These are phyloP conservation scores for Boletus tylopilopsis DNA, from an alignment of 768 basidiomycete genomes.

Conservation along the genomic window DNA sequence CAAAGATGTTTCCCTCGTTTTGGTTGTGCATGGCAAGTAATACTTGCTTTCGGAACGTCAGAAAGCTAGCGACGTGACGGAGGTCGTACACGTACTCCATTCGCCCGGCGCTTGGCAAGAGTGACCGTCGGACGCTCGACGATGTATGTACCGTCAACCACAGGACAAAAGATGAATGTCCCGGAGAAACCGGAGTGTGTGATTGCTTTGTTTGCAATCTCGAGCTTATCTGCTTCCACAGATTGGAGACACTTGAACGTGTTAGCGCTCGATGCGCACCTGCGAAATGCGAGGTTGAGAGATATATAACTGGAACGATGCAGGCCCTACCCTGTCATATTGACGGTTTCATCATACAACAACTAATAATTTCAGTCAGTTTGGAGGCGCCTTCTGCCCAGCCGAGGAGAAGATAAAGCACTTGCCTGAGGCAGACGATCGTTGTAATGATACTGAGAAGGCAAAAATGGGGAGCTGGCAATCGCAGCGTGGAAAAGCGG, in stretches of 20 bases:
- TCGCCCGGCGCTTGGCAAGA: slow-evolving; percentile 36
- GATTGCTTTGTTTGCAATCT: slow-evolving; percentile 33
- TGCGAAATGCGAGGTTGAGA: slow-evolving; percentile 3
- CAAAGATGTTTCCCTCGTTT: slow-evolving; percentile 32
- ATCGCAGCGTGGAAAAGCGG: slow-evolving; percentile 33
- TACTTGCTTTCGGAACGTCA: slow-evolving; percentile 20
- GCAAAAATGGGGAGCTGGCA: slow-evolving; percentile 29
- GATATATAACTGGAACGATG: background rate
- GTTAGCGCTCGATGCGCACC: slow-evolving; percentile 34
- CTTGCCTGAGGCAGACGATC: slow-evolving; percentile 28
- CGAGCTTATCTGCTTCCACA: slow-evolving; percentile 29
- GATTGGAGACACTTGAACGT: slow-evolving; percentile 40
- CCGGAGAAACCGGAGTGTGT: slow-evolving; percentile 34
- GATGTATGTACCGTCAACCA: slow-evolving; percentile 47
- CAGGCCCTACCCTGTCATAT: slow-evolving; percentile 12
- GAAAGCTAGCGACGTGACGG: background rate
- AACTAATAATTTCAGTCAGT: slow-evolving; percentile 7
- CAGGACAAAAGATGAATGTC: slow-evolving; percentile 39
- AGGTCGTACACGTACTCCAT: slow-evolving; percentile 33
- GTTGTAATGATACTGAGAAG: slow-evolving; percentile 34
- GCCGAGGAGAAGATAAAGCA: background rate
- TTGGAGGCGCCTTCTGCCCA: background rate
- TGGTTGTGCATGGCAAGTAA: slow-evolving; percentile 25
- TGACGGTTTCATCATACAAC: slow-evolving; percentile 12
- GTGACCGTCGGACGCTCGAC: slow-evolving; percentile 38